Base-by-base conservation (phyloP, 441 rosid species). In the Viola pubescens region DNA sequence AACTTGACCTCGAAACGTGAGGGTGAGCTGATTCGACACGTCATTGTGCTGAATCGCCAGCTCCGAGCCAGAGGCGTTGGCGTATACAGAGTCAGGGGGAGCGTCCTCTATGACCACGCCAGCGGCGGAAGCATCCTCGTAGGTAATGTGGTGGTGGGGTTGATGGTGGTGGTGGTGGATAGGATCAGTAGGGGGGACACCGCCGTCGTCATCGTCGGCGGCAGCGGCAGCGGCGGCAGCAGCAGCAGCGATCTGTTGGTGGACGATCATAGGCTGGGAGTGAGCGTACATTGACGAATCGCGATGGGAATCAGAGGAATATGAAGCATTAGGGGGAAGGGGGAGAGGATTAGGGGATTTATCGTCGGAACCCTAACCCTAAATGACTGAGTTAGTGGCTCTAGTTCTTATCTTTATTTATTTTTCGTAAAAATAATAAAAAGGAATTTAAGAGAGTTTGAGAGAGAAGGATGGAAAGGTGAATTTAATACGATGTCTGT, bases 1-100 rank as follows among this genome's bases (percentile, higher is more conserved):
- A 70, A 92, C 94, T 62, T 89, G 97, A 11, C 98, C 97, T 2
- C 94, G 90, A 69, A 89, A 92, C 19, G 98, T 82, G 72, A 92
- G 83, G 3, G 90, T 84, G 13, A 92, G 87, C 76, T 87, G 96
- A 73, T 79, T 84, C 1, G 88, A 76, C 11, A 71, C 79, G 13
- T 82, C 86, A 16, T 44, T 68, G 0, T 69, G 73, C 5, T 77
- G 85, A 48, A 79, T 48, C 34, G 9, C 66, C 19, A 65, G 66
- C 4, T 74, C 75, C 40, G 87, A 65, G 4, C 48, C 67, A 38
- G 75, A 48, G 55, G 58, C 75, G 62, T 77, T 41, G 16, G 64
- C 77, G 51, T 81, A 85, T 3, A 73, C 80, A 19, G 88, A 75
- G 37, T 79, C 97, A 43, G 79, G 65, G n/a, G 84, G 78, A 47